A percentile compares a stretch with the other conserved stretches of the same genome.
Evolutionary conservation across 345 rosid species (phyloP).

Genomic region (Aquilaria malaccensis): DNA sequence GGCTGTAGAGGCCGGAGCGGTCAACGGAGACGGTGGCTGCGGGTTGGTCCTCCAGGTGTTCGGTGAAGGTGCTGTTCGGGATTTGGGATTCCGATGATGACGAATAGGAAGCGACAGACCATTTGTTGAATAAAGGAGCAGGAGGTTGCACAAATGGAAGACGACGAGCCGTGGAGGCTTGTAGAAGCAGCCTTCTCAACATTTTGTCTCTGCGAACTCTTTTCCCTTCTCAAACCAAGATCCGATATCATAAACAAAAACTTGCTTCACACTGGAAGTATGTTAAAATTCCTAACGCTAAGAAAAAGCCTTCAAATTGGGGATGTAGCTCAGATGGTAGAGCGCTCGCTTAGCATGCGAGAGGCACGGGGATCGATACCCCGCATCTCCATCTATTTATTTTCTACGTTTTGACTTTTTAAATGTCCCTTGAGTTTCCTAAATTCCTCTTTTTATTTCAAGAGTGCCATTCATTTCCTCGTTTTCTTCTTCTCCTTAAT

Average conservation of each 20-base stretch:
- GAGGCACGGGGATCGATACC: conserved; percentile 89
- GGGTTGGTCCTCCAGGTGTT: conserved; percentile 34
- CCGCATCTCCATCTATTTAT: conserved; percentile 51
- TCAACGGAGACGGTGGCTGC: conserved; percentile 54
- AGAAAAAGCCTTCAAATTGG: neutral
- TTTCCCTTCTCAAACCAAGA: too few species aligned
- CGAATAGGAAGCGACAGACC: conserved; percentile 24
- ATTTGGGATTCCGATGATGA: conserved; percentile 36
- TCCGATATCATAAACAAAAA: too few species aligned
- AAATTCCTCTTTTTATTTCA: too few species aligned
- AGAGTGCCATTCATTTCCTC: too few species aligned
- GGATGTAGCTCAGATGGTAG: conserved; percentile 66
- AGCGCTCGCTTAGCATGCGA: conserved; percentile 69
- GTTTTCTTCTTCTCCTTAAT: too few species aligned
- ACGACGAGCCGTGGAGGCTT: conserved; percentile 29
- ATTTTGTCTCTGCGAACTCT: conserved; percentile 17
- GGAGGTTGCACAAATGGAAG: conserved; percentile 19
- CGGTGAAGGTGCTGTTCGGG: conserved; percentile 26
- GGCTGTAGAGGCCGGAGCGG: conserved; percentile 59
- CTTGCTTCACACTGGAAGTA: too few species aligned
- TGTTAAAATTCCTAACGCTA: too few species aligned
- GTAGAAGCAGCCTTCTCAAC: conserved; percentile 40
- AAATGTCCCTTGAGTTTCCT: too few species aligned
- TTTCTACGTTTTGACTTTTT: too few species aligned
- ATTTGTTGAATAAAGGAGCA: conserved; percentile 17